phyloP scores from a whole-genome alignment of 306 rosid species.

The Vigna angularis region DNA sequence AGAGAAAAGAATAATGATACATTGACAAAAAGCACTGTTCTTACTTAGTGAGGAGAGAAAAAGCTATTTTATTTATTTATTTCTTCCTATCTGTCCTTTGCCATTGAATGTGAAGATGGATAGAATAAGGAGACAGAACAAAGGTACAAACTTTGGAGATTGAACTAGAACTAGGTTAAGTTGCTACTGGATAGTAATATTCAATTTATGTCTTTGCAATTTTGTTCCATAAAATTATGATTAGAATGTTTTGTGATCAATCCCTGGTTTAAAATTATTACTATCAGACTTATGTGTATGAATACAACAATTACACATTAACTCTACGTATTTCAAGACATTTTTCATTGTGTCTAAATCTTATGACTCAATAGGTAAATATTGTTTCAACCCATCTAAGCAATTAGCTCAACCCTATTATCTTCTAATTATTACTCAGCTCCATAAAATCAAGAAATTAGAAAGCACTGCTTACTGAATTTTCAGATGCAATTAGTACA shows the following conservation, averaged over 20 bases:
- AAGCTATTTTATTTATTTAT: neutral
- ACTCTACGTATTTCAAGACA: neutral
- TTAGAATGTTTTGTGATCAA: neutral
- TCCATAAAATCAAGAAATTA: slow-evolving; percentile 24
- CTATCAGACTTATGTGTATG: neutral
- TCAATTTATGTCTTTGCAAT: neutral
- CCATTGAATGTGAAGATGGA: neutral
- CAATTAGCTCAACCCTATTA: slow-evolving; percentile 17
- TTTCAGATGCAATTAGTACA: neutral
- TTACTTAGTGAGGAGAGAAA: neutral
- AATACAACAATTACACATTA: neutral
- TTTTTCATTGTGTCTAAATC: neutral
- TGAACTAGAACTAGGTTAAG: neutral
- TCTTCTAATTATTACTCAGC: neutral
- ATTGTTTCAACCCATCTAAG: slow-evolving; percentile 22
- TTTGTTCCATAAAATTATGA: neutral
- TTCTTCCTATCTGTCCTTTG: neutral
- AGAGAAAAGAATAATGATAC: neutral
- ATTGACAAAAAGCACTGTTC: neutral
- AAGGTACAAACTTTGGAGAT: neutral
- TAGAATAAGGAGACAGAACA: neutral
- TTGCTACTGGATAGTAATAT: neutral
- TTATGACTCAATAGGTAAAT: neutral
- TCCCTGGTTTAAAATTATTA: slow-evolving; percentile 3
- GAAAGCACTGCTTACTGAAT: slow-evolving; percentile 31